Base-by-base conservation (phyloP, 2,329 filamentous ascomycete genomes). In the Exophiala oligosperma region DNA sequence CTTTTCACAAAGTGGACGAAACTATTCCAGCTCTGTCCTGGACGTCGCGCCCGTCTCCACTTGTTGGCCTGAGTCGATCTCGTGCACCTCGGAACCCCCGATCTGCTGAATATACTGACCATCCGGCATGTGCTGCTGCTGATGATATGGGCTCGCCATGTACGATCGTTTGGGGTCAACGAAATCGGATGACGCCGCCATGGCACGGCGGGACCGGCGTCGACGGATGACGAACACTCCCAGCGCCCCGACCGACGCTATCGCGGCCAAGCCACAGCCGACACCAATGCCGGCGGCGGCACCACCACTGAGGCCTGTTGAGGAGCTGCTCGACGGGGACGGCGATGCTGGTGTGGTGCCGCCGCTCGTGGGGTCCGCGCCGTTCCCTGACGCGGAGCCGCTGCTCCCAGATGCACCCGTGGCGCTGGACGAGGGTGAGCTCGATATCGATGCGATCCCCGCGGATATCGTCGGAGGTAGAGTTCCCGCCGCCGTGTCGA, bases 21-120 rank as follows among this genome's bases (percentile, higher is more conserved):
- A 8, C 54, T 48, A 50, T 56, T 35, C 54, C 37, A 56, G 38
- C 48, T 56, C 54, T n/a, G 23, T 56, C 17, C 8, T 46, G 21
- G 21, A 41, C 26, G 5, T 46, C 11, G n/a, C n/a, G 29, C 46
- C 49, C 21, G 17, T 9, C n/a, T 46, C 38, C 35, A 12, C 44
- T 23, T 56, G 24, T 24, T 17, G 17, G 17, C 17, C 46, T 6
- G 32, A 32, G 38, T 51, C 54, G 2, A 56, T 56, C 37, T 56
- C 54, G 28, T 56, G 48, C 24, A 56, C 46, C 40, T 56, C 54
- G 9, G 46, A 41, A 43, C 54, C 41, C 7, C 35, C 54, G 21
- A 56, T 35, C 24, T 56, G 54, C 23, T 56, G 52, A 12, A 46
- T 46, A 41, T 55, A 38, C 29, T 5, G 6, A 11, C 24, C 21